Conservation (phyloP, 73 alveolate species). For the Tetrahymena thermophila region DNA sequence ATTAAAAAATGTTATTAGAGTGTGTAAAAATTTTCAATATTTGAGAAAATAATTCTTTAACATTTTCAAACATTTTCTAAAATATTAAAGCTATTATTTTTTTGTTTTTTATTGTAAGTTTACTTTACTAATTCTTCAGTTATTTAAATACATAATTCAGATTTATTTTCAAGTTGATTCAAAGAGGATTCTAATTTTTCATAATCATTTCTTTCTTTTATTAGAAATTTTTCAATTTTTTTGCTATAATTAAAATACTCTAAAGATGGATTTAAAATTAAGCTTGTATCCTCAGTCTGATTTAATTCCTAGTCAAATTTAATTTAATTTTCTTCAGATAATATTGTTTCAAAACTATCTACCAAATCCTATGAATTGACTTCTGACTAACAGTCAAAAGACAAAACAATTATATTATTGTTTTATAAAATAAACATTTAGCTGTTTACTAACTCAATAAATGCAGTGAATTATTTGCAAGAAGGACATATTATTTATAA, state of each 20-base stretch:
- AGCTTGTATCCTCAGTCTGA: neutral
- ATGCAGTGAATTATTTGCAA: neutral
- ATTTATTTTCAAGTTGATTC: neutral
- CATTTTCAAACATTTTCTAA: neutral
- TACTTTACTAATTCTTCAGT: neutral
- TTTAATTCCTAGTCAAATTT: neutral
- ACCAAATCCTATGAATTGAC: neutral
- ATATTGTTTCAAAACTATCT: neutral
- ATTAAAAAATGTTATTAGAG: no score
- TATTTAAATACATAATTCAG: neutral
- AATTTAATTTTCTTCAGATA: neutral
- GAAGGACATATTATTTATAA: neutral
- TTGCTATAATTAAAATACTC: neutral
- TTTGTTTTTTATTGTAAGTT: neutral
- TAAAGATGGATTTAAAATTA: neutral
- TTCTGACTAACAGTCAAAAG: neutral
- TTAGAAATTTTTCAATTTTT: neutral
- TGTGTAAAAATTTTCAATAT: no score
- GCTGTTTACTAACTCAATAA: no score
- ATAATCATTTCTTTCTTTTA: neutral
- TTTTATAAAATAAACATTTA: neutral
- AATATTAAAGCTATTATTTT: no score
- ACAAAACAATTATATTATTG: neutral
- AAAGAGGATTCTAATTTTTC: neutral
- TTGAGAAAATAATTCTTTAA: no score